Base-by-base conservation (phyloP, 345 rosid species). In the Lepidium didymum region DNA sequence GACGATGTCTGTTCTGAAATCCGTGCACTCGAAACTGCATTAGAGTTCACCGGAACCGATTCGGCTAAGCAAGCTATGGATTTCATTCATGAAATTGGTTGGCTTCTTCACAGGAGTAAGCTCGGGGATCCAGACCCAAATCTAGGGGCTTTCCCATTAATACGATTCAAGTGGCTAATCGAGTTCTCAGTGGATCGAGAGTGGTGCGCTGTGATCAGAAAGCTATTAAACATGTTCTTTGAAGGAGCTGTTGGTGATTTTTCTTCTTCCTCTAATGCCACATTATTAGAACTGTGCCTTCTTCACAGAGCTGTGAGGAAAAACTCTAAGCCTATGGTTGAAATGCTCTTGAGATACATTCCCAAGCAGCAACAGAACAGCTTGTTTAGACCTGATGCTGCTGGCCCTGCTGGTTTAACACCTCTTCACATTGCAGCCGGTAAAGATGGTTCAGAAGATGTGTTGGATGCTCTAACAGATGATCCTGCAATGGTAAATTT, bases 361-460 rank as follows among this genome's bases (percentile, higher is more conserved):
- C 96, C 97, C 14, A 64, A 64, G 52, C 63, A 64, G 29, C 75
- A 56, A 51, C 45, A 35, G 27, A 46, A 55, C 7, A 78, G 72
- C 64, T 71, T 91, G 78, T 95, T 95, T 70, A 86, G 83, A 78
- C 99, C 99, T 1, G 92, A 95, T 78, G 86, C 67, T 37, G n/a
- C 73, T 13, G 99, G 99, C 66, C 96, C 97, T 45, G 92, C 85
- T 19, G 96, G 99, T 79, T 83, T 91, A 85, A 95, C 99, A 19
- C 97, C 99, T 78, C 96, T 91, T 65, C 99, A 95, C 80, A 87
- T 95, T 66, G 99, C 96, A 55, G 99, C 99, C 1, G 99, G 99
- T 61, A 95, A 86, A 87, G 99, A 95, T 79, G 92, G 85, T 68
- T 91, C 99, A 25, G 96, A 95, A 81, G 92, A 83, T 57, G 86